Evolutionary conservation across 306 rosid genomes (phyloP).

Genomic region (Vigna angularis): DNA sequence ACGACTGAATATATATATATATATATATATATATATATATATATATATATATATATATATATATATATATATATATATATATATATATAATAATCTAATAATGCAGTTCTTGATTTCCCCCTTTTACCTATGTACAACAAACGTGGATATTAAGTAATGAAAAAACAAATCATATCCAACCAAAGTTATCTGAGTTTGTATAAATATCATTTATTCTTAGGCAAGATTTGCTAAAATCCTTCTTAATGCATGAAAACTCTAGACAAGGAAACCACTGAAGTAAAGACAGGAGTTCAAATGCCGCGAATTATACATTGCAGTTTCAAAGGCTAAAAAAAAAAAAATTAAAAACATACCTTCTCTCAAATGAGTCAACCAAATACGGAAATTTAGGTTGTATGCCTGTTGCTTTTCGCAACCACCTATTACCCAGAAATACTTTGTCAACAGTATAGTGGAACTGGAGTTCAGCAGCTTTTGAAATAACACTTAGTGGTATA

Average conservation of each 20-base stretch:
- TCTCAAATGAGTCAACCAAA: slow-evolving; percentile 95
- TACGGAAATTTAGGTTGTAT: slow-evolving; percentile 97
- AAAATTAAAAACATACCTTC: slow-evolving; percentile 60
- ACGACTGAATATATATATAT: background rate
- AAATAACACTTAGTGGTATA: slow-evolving; percentile 89
- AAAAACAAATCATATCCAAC: background rate
- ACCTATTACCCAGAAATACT: slow-evolving; percentile 89
- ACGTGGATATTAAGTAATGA: background rate
- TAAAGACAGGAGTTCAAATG: slow-evolving; percentile 24
- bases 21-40: too few relatives aligned
- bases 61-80: too few relatives aligned
- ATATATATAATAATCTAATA: background rate
- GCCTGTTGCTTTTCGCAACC: slow-evolving; percentile 93
- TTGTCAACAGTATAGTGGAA: slow-evolving; percentile 83
- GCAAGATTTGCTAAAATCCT: slow-evolving; percentile 15
- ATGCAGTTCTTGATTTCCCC: slow-evolving; percentile 13
- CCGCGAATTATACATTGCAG: slow-evolving; percentile 19
- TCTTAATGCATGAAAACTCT: slow-evolving; percentile 20
- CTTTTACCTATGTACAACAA: slow-evolving; percentile 1
- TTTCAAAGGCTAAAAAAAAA: slow-evolving; percentile 21
- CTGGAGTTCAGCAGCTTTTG: slow-evolving; percentile 95
- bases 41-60: too few relatives aligned
- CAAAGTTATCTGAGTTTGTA: slow-evolving; percentile 19
- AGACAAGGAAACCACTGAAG: slow-evolving; percentile 5
- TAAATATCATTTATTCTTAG: background rate